These are phyloP conservation scores for Aspergillus haitiensis DNA, from an alignment of 495 filamentous ascomycete genomes.

Conservation along the genomic window DNA sequence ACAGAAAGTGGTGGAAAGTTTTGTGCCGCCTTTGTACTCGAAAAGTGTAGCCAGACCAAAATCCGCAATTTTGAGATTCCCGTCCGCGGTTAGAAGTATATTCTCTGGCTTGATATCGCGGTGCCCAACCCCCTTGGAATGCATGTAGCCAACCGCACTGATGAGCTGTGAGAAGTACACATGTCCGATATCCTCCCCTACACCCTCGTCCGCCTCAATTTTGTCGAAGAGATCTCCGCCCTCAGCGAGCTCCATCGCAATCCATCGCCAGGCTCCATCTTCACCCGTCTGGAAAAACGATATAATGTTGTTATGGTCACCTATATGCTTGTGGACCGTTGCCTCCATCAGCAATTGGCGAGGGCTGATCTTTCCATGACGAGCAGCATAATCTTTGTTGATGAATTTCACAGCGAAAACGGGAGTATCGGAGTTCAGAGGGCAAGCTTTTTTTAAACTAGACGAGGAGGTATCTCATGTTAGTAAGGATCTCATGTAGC, in stretches of 20 bases:
- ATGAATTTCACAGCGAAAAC: constrained; percentile 98
- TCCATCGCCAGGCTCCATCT: constrained; percentile 91
- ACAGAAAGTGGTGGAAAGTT: constrained; percentile 83
- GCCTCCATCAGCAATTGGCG: constrained; percentile 90
- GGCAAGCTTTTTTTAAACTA: constrained; percentile 92
- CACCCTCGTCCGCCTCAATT: constrained; percentile 94
- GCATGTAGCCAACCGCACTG: constrained; percentile 89
- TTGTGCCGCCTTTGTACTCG: constrained; percentile 76
- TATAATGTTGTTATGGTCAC: constrained; percentile 89
- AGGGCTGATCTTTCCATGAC: constrained; percentile 81
- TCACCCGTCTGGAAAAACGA: constrained; percentile 85
- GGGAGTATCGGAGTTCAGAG: constrained; percentile 63
- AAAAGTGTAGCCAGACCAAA: constrained; percentile 96
- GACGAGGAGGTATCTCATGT: neutral
- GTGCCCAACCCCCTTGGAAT: constrained; percentile 86
- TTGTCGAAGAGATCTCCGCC: constrained; percentile 99
- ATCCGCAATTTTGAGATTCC: constrained; percentile 93
- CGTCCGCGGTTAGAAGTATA: constrained; percentile 75
- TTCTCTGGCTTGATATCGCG: constrained; percentile 92
- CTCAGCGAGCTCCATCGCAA: constrained; percentile 95
- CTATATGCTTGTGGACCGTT: constrained; percentile 80
- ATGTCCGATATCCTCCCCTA: constrained; percentile 89
- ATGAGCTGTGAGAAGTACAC: constrained; percentile 94
- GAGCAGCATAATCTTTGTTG: constrained; percentile 89
- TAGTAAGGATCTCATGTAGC: too few species aligned